These are phyloP conservation scores for Kandelia obovata DNA, from an alignment of 345 rosid species.

Conservation along the genomic window DNA sequence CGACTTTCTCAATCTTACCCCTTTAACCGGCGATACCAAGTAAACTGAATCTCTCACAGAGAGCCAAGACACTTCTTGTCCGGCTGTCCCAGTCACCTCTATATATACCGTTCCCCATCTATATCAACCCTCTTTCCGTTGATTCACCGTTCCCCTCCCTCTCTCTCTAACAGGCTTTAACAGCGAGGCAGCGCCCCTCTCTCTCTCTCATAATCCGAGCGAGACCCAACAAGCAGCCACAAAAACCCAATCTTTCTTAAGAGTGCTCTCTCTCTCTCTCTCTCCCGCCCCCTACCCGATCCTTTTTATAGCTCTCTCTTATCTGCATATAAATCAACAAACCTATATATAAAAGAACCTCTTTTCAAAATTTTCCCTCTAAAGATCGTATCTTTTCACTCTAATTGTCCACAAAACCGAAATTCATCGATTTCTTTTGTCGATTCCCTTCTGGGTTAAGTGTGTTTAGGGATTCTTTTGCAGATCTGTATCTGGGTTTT, in stretches of 20 bases:
- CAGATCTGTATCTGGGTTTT: not conserved
- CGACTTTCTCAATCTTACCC: not conserved
- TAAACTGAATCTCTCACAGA: not conserved
- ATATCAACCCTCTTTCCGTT: not conserved
- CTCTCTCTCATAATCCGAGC: no score
- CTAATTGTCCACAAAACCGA: not conserved
- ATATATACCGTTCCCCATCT: not conserved
- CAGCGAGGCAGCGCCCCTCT: no score
- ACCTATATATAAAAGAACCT: slow-evolving; percentile 27
- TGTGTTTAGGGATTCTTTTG: not conserved
- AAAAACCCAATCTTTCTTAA: no score
- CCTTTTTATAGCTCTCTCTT: not conserved
- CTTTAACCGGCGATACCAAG: slow-evolving; percentile 13
- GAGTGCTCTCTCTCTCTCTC: no score
- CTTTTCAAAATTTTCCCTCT: slow-evolving; percentile 28
- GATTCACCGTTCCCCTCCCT: not conserved
- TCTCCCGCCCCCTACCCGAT: no score
- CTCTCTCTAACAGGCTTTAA: no score
- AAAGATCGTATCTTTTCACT: not conserved
- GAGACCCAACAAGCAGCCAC: no score
- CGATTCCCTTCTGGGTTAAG: not conserved
- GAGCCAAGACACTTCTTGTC: not conserved
- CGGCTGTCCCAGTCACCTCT: slow-evolving; percentile 1
- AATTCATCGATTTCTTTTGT: not conserved
- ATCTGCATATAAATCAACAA: not conserved